These are phyloP conservation scores for Metarhizium sp. DNA, from an alignment of 2,329 filamentous ascomycete genomes.

Conservation along the genomic window DNA sequence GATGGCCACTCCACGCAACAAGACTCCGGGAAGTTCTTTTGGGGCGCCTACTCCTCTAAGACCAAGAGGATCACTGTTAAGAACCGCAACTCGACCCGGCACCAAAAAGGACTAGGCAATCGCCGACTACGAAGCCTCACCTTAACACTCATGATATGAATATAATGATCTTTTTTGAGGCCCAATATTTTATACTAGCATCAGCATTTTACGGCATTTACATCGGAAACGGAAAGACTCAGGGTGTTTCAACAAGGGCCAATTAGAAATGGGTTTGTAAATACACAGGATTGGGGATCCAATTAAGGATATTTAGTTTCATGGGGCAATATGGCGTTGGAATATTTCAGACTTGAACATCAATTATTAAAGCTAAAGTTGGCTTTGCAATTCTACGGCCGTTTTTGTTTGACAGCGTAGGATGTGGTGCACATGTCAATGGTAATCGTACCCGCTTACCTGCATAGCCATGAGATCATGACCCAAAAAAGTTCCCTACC, in stretches of 20 bases:
- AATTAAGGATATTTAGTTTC: neutral
- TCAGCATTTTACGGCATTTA: neutral
- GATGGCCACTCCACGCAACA: constrained; percentile 38
- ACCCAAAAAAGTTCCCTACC: constrained; percentile 1
- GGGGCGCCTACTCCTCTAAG: constrained; percentile 27
- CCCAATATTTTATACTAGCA: neutral
- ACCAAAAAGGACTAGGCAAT: constrained; percentile 11
- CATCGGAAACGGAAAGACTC: no score
- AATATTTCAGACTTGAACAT: neutral
- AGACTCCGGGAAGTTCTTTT: constrained; percentile 21
- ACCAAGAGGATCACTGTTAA: constrained; percentile 28
- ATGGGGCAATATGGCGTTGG: neutral
- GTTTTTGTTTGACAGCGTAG: neutral
- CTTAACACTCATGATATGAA: neutral
- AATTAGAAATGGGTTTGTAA: neutral
- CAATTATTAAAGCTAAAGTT: neutral
- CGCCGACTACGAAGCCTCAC: neutral
- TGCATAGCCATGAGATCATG: constrained; percentile 18
- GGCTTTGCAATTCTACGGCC: neutral
- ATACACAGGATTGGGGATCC: neutral
- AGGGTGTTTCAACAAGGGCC: no score
- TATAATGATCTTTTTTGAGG: neutral
- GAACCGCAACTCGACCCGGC: constrained; percentile 19
- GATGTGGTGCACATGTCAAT: neutral
- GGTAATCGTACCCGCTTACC: constrained; percentile 15